Percentiles rank a stretch among this genome's conserved stretches.
Conservation (phyloP, 805 yeast genomes). For the Metahyphopichia silvanorum region DNA sequence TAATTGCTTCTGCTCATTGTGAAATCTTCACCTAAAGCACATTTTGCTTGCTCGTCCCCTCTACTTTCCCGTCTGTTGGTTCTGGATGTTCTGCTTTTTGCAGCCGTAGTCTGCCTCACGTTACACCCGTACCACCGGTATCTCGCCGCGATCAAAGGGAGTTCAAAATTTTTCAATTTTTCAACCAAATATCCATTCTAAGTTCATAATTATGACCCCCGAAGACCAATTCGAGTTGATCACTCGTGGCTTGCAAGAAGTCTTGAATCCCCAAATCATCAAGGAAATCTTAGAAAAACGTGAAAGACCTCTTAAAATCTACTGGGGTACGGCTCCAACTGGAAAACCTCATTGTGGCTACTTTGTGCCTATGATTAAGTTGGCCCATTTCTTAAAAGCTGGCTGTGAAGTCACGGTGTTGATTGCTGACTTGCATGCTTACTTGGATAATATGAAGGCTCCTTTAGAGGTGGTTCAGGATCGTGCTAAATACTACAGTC, state of each 20-base stretch:
- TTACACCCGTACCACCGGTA: too few species aligned
- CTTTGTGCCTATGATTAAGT: constrained; percentile 95
- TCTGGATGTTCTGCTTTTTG: too few species aligned
- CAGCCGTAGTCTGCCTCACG: too few species aligned
- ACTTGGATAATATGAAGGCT: constrained; percentile 97
- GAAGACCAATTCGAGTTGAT: constrained; percentile 69
- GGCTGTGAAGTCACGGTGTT: constrained; percentile 93
- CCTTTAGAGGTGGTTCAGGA: constrained; percentile 84
- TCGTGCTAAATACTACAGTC: constrained; percentile 89
- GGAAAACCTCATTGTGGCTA: constrained; percentile 99
- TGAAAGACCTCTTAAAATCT: constrained; percentile 77
- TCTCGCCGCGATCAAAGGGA: too few species aligned
- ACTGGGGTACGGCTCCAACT: constrained; percentile 99
- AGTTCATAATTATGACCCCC: too few species aligned
- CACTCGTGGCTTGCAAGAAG: constrained; percentile 87
- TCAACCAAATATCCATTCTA: too few species aligned
- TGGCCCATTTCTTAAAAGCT: constrained; percentile 92
- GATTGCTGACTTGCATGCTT: constrained; percentile 95
- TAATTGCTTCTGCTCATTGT: too few species aligned
- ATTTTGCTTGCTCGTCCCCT: too few species aligned
- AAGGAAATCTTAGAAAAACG: constrained; percentile 77
- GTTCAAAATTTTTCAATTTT: too few species aligned
- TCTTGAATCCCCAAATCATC: constrained; percentile 82
- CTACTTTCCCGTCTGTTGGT: too few species aligned
- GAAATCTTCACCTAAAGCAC: too few species aligned